Evolutionary conservation across 176 grass and related monocot species (phyloP).

Genomic region (Coix lacrymajobi): DNA sequence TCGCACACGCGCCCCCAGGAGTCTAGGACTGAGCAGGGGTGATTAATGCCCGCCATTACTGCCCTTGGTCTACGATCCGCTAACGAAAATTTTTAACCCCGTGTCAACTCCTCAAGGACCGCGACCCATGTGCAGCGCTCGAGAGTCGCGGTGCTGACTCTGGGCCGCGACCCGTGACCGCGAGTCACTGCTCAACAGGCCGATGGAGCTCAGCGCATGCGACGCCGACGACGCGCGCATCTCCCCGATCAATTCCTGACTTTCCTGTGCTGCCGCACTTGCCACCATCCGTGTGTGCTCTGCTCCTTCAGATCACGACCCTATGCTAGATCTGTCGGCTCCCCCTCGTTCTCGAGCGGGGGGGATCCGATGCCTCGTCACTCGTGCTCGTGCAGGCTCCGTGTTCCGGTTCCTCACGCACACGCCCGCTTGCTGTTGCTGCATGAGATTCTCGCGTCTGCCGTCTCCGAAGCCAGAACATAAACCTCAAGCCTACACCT

Average conservation of each 20-base stretch:
- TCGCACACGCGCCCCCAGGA: neutral
- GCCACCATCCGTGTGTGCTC: too few relatives aligned
- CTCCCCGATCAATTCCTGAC: neutral
- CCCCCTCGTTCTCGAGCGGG: neutral
- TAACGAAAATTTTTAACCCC: neutral
- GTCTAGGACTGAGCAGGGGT: neutral
- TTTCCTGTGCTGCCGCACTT: neutral
- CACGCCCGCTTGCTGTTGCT: too few relatives aligned
- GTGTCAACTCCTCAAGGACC: slow-evolving; percentile 21
- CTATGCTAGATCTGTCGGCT: neutral
- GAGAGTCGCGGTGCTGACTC: neutral
- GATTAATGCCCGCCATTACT: slow-evolving; percentile 17
- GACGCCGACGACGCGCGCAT: neutral
- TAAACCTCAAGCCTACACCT: neutral
- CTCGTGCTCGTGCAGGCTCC: neutral
- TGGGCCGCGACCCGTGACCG: too few relatives aligned
- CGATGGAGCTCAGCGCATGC: neutral
- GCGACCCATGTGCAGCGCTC: neutral
- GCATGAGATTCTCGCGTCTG: neutral
- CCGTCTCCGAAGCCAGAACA: neutral
- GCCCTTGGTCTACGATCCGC: neutral
- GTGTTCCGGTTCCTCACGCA: neutral
- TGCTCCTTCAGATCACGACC: neutral
- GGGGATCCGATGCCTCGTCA: neutral
- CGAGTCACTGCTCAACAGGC: neutral